Base-by-base conservation (phyloP, 2,329 filamentous ascomycete genomes). In the Paraphaeosphaeria minitans region DNA sequence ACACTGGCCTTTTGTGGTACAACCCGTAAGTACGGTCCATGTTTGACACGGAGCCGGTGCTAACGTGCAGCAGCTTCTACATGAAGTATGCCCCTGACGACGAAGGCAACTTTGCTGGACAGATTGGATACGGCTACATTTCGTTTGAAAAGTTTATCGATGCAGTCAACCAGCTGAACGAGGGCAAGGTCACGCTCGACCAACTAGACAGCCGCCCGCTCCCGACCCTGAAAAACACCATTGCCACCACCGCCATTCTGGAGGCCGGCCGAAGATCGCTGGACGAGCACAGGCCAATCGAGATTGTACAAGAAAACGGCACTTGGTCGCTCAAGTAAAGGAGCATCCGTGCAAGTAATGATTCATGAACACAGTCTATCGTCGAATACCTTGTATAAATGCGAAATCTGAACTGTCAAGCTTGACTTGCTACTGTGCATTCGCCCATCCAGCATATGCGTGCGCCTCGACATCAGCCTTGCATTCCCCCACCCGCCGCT, bases 61-160 rank as follows among this genome's bases (percentile, higher is more conserved):
- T 69, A 51, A 71, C 41, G n/a, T 39, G 0, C 10, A 35, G 3
- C 37, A 84, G 82, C 14, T 96, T 96, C 79, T 96, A 96, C 80
- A 96, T 96, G 92, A 89, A 90, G 70, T 97, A 97, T 72, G 91
- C 93, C 13, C 93, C 93, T 21, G 93, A 97, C 71, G 93, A 97
- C 80, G 91, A 96, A 77, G 94, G 93, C 55, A 96, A 97, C 79
- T 97, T 97, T 77, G 88, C 87, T 55, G 93, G 93, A 37, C 93
- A 97, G 80, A 89, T 87, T 7, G 93, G 93, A 24, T 97, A 97
- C 75, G 93, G 93, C 35, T 97, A 97, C 78, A 86, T 97, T 58
- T 95, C 90, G 21, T 93, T 97, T 72, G 93, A 97, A 81, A 97
- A 97, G 80, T 97, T 97, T 77, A 88, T 97, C 51, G 92, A 97